These are phyloP conservation scores for Daldinia sp. DNA, from an alignment of 2,329 filamentous ascomycete genomes.

Conservation along the genomic window DNA sequence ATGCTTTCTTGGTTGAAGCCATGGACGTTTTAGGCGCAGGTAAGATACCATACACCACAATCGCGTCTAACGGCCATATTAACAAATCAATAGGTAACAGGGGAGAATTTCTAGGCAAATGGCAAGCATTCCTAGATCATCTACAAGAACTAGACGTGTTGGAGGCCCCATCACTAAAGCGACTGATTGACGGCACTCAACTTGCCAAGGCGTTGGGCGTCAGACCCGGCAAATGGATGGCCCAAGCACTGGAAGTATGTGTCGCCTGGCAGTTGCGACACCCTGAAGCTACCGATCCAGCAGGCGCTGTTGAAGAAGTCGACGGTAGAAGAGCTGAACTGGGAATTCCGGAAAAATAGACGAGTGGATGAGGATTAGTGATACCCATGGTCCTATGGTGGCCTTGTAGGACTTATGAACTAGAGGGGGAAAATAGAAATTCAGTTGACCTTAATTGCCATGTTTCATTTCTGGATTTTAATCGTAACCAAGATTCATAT, in stretches of 20 bases:
- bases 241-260: conserved; percentile 77
- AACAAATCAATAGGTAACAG: conserved; percentile 33
- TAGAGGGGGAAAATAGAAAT: not conserved
- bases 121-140: conserved; percentile 65
- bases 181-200: conserved; percentile 77
- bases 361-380: conserved; percentile 1
- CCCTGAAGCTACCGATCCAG: conserved; percentile 68
- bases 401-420: not conserved
- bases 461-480: too few species aligned
- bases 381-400: conserved; percentile 29
- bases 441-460: not conserved
- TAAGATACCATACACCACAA: conserved; percentile 45
- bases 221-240: conserved; percentile 87
- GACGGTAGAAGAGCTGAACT: conserved; percentile 60
- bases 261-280: conserved; percentile 90
- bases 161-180: conserved; percentile 65
- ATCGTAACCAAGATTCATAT: not conserved
- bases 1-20: conserved; percentile 71
- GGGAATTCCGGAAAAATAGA: conserved; percentile 48
- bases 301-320: conserved; percentile 68
- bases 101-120: conserved; percentile 55
- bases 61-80: not conserved
- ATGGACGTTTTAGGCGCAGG: conserved; percentile 52
- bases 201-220: conserved; percentile 72
- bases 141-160: conserved; percentile 63